A percentile compares a stretch with the other conserved stretches of the same genome.
phyloP scores from a whole-genome alignment of 176 grass and related monocot genomes.

The Zoysia japonica region DNA sequence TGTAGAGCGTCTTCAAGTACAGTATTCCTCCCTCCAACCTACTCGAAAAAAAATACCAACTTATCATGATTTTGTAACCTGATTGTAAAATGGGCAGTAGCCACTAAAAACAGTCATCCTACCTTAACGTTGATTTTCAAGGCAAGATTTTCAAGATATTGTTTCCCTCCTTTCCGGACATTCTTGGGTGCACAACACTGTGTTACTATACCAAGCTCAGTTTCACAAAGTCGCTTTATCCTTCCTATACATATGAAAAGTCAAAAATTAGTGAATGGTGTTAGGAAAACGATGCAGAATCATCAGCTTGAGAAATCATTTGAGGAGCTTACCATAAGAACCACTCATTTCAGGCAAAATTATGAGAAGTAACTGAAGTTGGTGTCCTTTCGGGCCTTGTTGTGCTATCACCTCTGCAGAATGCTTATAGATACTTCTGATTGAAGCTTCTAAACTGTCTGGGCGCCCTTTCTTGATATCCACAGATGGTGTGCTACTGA shows the following conservation, averaged over 20 bases:
- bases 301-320: neutral
- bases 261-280: neutral
- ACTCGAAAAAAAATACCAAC: neutral
- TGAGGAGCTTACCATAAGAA: slow-evolving; percentile 55
- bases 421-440: slow-evolving; percentile 49
- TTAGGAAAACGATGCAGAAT: neutral
- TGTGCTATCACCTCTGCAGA: slow-evolving; percentile 29
- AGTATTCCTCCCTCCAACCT: slow-evolving; percentile 68
- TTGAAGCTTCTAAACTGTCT: slow-evolving; percentile 44
- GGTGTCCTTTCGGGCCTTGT: slow-evolving; percentile 26
- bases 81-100: neutral
- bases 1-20: neutral
- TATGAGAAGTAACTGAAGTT: slow-evolving; percentile 60
- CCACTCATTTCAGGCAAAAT: slow-evolving; percentile 51
- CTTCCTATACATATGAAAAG: slow-evolving; percentile 43
- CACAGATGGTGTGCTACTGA: slow-evolving; percentile 37
- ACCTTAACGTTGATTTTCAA: slow-evolving; percentile 95
- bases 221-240: slow-evolving; percentile 70
- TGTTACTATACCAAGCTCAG: slow-evolving; percentile 65
- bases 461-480: slow-evolving; percentile 39
- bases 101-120: neutral
- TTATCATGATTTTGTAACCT: neutral
- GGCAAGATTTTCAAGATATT: slow-evolving; percentile 76
- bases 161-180: slow-evolving; percentile 50
- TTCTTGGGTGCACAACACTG: slow-evolving; percentile 67